Percentiles rank a stretch among this genome's conserved stretches.
These are phyloP conservation scores for Eragrostis tef DNA, from an alignment of 202 grass and related monocot species.

Conservation along the genomic window DNA sequence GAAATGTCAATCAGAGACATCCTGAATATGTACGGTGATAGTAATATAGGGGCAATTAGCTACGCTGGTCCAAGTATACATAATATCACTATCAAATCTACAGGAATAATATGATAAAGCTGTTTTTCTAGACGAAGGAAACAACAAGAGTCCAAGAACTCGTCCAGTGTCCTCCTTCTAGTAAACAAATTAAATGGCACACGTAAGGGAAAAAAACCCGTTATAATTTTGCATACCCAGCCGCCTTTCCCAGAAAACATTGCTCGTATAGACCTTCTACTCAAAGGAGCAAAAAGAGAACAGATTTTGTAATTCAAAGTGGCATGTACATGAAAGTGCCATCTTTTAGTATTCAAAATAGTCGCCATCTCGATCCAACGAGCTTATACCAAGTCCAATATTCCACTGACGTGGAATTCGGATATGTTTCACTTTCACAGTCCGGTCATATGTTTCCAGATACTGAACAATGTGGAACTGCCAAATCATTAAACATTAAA, in stretches of 20 bases:
- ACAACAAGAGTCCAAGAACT: neutral
- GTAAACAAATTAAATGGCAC: neutral
- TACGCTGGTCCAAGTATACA: neutral
- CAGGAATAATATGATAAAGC: neutral
- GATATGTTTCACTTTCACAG: neutral
- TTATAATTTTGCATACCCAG: too few relatives aligned
- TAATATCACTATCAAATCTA: neutral
- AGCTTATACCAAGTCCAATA: constrained; percentile 47
- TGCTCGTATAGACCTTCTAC: neutral
- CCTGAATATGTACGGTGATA: neutral
- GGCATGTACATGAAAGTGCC: constrained; percentile 13
- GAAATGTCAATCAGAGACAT: constrained; percentile 3
- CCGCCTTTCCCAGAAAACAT: neutral
- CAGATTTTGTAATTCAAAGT: constrained; percentile 28
- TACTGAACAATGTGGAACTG: constrained; percentile 17
- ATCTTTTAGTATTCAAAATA: constrained; percentile 37
- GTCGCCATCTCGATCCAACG: constrained; percentile 18
- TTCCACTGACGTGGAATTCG: constrained; percentile 35
- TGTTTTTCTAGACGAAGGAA: neutral
- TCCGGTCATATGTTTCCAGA: constrained; percentile 42
- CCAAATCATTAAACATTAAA: neutral
- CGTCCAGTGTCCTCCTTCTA: neutral
- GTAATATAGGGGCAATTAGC: constrained; percentile 17
- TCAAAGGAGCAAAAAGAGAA: neutral
- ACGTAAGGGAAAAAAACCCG: neutral